Evolutionary conservation across 1,284 basidiomycete genomes (phyloP), one percentile per base, ranked within the genome.

Genomic region (Anthracocystis setariae): DNA sequence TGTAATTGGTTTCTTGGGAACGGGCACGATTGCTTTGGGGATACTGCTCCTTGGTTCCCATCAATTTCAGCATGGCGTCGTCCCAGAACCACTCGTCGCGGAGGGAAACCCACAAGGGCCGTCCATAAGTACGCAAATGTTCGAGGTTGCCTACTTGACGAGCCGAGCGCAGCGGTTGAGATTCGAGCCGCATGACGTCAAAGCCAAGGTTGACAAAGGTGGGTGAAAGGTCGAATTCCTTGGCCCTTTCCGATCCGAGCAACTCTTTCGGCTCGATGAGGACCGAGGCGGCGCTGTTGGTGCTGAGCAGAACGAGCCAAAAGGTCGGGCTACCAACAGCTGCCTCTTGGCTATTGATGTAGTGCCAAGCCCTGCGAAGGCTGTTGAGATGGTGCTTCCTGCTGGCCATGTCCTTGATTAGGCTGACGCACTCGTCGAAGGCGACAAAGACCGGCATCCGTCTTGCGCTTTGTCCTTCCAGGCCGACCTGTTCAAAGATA

Each of bases 261-360:
- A 15, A 37, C 13, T 13, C 35, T 5, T 37, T n/a, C 12, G 12
- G 35, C 8, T 17, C 8, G 15, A 37, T n/a, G 12, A 39, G 23
- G 23, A 17, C 5, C 3, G 37, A 21, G n/a, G 35, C 23, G 37
- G 21, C 32, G 49, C 49, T 52, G 48, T 25, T 60, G 37, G 57
- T 60, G 43, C 50, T 53, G 9, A 52, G 7, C n/a, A 60, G 57
- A 5, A 60, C 32, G 3, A 60, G 49, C 57, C 57, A 60, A 20
- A 18, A 58, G 21, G 38, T 48, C 21, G 18, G 21, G 25, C 15
- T 13, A n/a, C 9, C 25, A 3, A 25, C 13, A 3, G 1, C 15
- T 13, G 2, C 5, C 23, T 25, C 18, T 12, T 38, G 17, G 8
- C 8, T 37, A 15, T 15, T 17, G 35, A 37, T 37, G 35, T 37